Evolutionary conservation across 495 filamentous ascomycete species (phyloP).

Genomic region (Hyphodiscus hymeniophilus): DNA sequence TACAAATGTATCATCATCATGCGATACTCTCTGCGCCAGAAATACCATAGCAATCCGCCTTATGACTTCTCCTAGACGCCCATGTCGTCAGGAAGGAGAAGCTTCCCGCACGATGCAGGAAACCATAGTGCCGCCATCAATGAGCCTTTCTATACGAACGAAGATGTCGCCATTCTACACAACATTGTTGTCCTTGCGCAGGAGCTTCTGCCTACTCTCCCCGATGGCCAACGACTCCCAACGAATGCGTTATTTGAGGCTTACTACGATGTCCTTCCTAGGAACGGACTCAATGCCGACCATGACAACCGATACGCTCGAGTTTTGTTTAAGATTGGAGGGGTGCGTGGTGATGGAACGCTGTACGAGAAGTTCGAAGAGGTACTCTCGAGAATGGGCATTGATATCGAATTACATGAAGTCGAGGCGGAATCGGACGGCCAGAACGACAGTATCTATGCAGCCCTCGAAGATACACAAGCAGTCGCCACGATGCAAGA

Average conservation of each 20-base stretch:
- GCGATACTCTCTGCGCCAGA: neutral
- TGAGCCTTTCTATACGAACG: constrained; percentile 45
- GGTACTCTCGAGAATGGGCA: constrained; percentile 55
- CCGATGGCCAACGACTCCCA: constrained; percentile 54
- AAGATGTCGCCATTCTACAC: constrained; percentile 78
- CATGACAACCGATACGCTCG: constrained; percentile 67
- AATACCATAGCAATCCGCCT: neutral
- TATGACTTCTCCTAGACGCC: constrained; percentile 15
- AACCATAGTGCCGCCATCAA: constrained; percentile 4
- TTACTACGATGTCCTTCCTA: constrained; percentile 62
- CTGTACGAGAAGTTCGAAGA: constrained; percentile 61
- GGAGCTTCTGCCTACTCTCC: constrained; percentile 40
- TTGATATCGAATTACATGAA: constrained; percentile 52
- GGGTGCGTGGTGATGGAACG: constrained; percentile 34
- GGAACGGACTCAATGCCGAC: constrained; percentile 59
- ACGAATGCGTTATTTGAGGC: constrained; percentile 74
- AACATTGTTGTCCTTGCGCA: constrained; percentile 68
- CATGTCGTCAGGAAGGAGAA: constrained; percentile 18
- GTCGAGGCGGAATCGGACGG: constrained; percentile 21
- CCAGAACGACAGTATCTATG: constrained; percentile 7
- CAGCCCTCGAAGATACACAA: neutral
- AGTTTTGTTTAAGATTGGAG: constrained; percentile 75
- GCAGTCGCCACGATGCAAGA: neutral
- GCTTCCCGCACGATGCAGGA: constrained; percentile 17
- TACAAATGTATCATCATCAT: neutral